Percentiles rank a stretch among this genome's conserved stretches.
phyloP scores from a whole-genome alignment of 2,329 filamentous ascomycete species.

The Exophiala xenobiotica region DNA sequence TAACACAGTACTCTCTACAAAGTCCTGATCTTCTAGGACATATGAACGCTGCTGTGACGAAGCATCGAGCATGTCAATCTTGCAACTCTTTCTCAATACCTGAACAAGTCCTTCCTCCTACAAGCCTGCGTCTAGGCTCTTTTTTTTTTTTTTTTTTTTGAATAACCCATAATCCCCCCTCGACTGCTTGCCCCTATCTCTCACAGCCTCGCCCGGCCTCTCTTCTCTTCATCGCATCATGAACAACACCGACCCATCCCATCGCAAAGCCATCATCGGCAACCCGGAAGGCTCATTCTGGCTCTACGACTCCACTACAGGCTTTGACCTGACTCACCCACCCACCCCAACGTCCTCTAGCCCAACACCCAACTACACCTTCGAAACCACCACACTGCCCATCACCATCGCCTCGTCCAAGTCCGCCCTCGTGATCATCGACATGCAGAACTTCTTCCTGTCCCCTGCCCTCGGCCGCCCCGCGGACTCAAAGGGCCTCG shows the following conservation, averaged over 20 bases:
- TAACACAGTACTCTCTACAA: background rate
- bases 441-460: conserved; percentile 57
- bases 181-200: conserved; percentile 5
- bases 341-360: conserved; percentile 31
- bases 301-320: conserved; percentile 44
- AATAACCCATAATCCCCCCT: too few species aligned
- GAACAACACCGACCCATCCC: conserved; percentile 22
- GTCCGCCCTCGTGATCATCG: conserved; percentile 52
- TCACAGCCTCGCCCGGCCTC: conserved; percentile 15
- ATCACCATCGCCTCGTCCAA: conserved; percentile 43
- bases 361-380: conserved; percentile 16
- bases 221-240: conserved; percentile 10
- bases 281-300: conserved; percentile 42
- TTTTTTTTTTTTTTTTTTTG: too few species aligned
- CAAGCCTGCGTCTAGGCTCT: too few species aligned
- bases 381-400: conserved; percentile 32
- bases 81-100: too few species aligned
- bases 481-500: conserved; percentile 44
- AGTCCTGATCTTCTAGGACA: too few species aligned
- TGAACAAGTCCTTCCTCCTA: too few species aligned
- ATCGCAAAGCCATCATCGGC: conserved; percentile 44
- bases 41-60: too few species aligned
- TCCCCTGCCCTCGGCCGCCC: conserved; percentile 43
- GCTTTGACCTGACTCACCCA: conserved; percentile 50
- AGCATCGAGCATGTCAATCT: too few species aligned